Conservation (phyloP, 768 basidiomycete genomes). For the Lentinula lateritia region DNA sequence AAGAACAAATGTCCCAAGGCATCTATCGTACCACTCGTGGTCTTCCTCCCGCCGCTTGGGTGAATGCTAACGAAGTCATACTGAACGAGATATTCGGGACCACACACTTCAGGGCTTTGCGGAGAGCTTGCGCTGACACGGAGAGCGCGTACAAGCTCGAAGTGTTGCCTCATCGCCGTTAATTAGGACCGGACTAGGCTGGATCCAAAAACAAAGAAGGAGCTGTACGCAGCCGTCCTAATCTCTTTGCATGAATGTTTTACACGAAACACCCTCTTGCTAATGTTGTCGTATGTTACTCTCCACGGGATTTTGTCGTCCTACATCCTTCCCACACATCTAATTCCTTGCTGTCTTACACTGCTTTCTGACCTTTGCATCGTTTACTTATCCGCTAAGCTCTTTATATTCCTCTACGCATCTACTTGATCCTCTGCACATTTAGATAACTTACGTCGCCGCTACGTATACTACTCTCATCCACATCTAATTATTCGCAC, state of each 20-base stretch:
- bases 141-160: conserved; percentile 72
- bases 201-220: background rate
- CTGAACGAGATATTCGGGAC: conserved; percentile 73
- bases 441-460: conserved; percentile 6
- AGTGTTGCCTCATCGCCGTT: conserved; percentile 39
- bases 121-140: conserved; percentile 67
- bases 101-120: conserved; percentile 65
- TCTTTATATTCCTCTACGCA: conserved; percentile 10
- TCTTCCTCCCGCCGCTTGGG: conserved; percentile 73
- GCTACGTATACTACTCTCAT: conserved; percentile 1
- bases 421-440: background rate
- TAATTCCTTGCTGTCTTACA: conserved; percentile 29
- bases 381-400: conserved; percentile 15
- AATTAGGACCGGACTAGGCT: conserved; percentile 7
- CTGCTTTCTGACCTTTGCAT: conserved; percentile 25
- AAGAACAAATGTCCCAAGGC: conserved; percentile 68
- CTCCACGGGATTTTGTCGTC: background rate
- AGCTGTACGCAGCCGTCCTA: conserved; percentile 1
- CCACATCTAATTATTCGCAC: conserved; percentile 4
- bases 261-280: background rate
- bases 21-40: conserved; percentile 72
- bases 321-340: background rate
- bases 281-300: conserved; percentile 3
- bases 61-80: conserved; percentile 59
- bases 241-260: background rate